These are phyloP conservation scores for Phytophthora boehmeriae DNA, from an alignment of 352 stramenopile species.

Conservation along the genomic window DNA sequence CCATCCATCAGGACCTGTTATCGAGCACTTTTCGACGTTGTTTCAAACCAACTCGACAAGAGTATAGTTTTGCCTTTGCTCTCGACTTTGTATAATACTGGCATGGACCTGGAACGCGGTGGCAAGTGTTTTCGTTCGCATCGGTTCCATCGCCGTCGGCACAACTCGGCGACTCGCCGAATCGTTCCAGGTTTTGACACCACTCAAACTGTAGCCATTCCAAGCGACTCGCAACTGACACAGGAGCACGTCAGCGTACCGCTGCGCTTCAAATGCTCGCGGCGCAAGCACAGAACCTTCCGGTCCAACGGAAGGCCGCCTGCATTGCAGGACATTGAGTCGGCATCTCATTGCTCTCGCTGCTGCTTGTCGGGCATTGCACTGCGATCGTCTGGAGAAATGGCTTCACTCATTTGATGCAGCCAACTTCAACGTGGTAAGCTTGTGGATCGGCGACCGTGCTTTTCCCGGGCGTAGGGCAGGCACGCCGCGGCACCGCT, in stretches of 20 bases:
- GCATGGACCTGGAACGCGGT: too few species aligned
- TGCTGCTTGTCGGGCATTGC: background rate
- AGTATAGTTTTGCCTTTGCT: too few species aligned
- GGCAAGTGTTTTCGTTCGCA: too few species aligned
- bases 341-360: background rate
- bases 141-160: too few species aligned
- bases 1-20: too few species aligned
- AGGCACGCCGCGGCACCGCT: constrained; percentile 10
- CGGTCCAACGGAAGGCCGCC: too few species aligned
- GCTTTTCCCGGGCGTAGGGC: constrained; percentile 10
- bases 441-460: background rate
- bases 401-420: too few species aligned
- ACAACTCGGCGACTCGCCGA: too few species aligned
- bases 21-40: too few species aligned
- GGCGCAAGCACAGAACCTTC: constrained; percentile 1
- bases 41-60: too few species aligned
- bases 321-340: background rate
- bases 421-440: constrained; percentile 31
- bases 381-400: background rate
- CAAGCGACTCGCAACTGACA: background rate
- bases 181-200: too few species aligned
- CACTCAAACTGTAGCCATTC: background rate
- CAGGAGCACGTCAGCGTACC: constrained; percentile 2
- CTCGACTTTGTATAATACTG: too few species aligned
- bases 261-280: constrained; percentile 14